phyloP scores from a whole-genome alignment of 2,329 filamentous ascomycete genomes.

The Didymella arachidicola region DNA sequence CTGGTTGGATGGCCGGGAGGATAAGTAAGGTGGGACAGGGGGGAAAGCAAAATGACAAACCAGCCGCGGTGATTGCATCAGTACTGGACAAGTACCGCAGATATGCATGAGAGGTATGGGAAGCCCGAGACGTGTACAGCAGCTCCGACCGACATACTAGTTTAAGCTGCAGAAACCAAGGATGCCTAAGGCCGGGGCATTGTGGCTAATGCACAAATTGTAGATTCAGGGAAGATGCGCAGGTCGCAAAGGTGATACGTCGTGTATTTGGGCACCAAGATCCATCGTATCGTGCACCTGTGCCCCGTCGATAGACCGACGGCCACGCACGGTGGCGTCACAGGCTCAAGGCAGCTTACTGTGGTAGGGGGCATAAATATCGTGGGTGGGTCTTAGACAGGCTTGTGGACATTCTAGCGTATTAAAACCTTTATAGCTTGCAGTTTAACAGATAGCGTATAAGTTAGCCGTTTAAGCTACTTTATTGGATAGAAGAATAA shows the following conservation, averaged over 20 bases:
- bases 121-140: neutral
- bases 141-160: neutral
- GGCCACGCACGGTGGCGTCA: slow-evolving; percentile 17
- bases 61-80: neutral
- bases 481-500: too few relatives aligned
- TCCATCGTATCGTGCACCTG: neutral
- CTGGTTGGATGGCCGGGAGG: slow-evolving; percentile 65
- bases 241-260: neutral
- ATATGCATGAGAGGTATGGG: neutral
- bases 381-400: too few relatives aligned
- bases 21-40: slow-evolving; percentile 29
- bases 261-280: neutral
- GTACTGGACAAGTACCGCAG: neutral
- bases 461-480: too few relatives aligned
- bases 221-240: slow-evolving; percentile 2
- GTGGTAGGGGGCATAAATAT: too few relatives aligned
- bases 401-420: too few relatives aligned
- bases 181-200: neutral
- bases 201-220: neutral
- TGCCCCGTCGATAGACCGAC: neutral
- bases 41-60: too few relatives aligned
- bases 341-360: neutral
- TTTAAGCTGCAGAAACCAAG: neutral
- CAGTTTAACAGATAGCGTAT: too few relatives aligned
- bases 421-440: too few relatives aligned